Percentiles rank a stretch among this genome's conserved stretches.
These are phyloP conservation scores for Sungouiozyma ichnusensis DNA, from an alignment of 805 yeast genomes.

Conservation along the genomic window DNA sequence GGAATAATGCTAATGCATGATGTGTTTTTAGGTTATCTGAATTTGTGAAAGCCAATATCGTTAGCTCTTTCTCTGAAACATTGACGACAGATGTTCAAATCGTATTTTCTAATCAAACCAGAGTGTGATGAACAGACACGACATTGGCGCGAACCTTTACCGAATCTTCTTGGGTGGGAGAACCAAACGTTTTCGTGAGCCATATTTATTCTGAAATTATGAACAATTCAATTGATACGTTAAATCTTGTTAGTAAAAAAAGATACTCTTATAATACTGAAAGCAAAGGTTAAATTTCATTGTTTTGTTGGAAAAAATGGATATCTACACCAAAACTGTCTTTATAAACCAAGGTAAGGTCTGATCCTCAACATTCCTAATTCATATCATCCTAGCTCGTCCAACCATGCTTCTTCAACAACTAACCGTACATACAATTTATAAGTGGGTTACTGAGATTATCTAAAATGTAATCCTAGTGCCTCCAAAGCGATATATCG, in stretches of 20 bases:
- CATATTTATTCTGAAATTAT: slow-evolving; percentile 48
- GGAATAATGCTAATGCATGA: background rate
- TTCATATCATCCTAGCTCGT: too few relatives aligned
- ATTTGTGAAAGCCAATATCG: slow-evolving; percentile 98
- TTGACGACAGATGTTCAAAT: slow-evolving; percentile 99
- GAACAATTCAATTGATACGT: background rate
- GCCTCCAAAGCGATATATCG: background rate
- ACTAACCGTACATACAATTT: background rate
- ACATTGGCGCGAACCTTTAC: slow-evolving; percentile 99
- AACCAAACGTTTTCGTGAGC: slow-evolving; percentile 99
- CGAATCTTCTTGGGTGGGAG: slow-evolving; percentile 99
- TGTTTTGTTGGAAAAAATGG: too few relatives aligned
- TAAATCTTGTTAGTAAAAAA: slow-evolving; percentile 3
- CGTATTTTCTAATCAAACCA: slow-evolving; percentile 99
- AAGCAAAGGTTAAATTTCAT: too few relatives aligned
- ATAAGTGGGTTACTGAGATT: too few relatives aligned
- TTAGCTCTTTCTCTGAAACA: slow-evolving; percentile 99
- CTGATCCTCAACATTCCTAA: too few relatives aligned
- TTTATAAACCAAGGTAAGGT: too few relatives aligned
- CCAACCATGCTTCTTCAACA: too few relatives aligned
- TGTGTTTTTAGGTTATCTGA: slow-evolving; percentile 54
- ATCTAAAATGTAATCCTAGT: too few relatives aligned
- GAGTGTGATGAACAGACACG: slow-evolving; percentile 98
- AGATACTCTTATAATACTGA: too few relatives aligned
- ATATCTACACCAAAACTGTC: too few relatives aligned